phyloP scores from a whole-genome alignment of 345 rosid genomes.

The Arabidopsis arenosa region DNA sequence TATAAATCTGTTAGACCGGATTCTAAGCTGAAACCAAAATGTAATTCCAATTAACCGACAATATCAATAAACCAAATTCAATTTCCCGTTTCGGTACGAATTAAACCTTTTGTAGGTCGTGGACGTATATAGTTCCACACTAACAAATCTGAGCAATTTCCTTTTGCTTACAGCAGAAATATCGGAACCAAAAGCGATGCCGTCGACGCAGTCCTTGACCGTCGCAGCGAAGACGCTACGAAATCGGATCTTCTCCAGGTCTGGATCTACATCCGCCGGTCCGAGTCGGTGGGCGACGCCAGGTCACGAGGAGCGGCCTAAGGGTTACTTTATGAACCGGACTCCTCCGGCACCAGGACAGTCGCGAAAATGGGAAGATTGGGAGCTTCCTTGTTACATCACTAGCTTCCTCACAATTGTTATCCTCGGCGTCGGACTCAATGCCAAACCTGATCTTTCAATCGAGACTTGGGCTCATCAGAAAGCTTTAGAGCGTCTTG shows the following conservation, averaged over 20 bases:
- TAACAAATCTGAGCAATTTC: background rate
- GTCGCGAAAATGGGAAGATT: constrained; percentile 94
- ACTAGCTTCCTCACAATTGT: constrained; percentile 95
- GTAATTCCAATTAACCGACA: background rate
- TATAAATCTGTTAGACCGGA: background rate
- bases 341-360: constrained; percentile 80
- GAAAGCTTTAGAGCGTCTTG: constrained; percentile 88
- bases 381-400: constrained; percentile 99
- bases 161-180: constrained; percentile 2
- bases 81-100: constrained; percentile 13
- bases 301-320: constrained; percentile 93
- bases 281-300: constrained; percentile 83
- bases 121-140: background rate
- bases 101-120: constrained; percentile 20
- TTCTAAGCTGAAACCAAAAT: background rate
- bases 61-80: background rate
- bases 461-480: constrained; percentile 99
- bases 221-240: constrained; percentile 62
- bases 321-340: constrained; percentile 86
- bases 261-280: constrained; percentile 63
- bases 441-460: constrained; percentile 97
- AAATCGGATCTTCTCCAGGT: constrained; percentile 58
- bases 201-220: constrained; percentile 50
- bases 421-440: constrained; percentile 95
- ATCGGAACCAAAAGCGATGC: constrained; percentile 40